Evolutionary conservation across 768 basidiomycete species (phyloP).

Genomic region (Boletus coccyginus): DNA sequence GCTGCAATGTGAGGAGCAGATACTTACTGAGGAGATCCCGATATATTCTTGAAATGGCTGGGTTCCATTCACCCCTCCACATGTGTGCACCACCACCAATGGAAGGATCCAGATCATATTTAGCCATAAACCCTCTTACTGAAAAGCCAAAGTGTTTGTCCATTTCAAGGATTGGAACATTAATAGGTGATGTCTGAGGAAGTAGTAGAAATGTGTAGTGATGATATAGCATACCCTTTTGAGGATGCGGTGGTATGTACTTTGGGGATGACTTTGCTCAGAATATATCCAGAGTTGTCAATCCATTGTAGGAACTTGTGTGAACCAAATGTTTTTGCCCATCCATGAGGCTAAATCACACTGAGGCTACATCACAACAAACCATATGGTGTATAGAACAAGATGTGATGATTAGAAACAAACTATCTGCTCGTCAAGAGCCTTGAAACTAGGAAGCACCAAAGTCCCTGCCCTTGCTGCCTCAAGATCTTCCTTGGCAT

Average conservation of each 20-base stretch:
- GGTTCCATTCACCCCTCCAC: conserved; percentile 80
- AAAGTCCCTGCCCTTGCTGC: too few relatives aligned
- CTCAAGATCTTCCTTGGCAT: too few relatives aligned
- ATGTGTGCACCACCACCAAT: conserved; percentile 75
- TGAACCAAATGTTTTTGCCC: too few relatives aligned
- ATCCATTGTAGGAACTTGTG: too few relatives aligned
- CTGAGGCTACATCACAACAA: too few relatives aligned
- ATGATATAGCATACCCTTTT: conserved; percentile 85
- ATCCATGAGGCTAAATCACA: too few relatives aligned
- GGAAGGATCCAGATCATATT: conserved; percentile 51
- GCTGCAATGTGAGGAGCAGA: background rate
- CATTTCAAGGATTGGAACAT: conserved; percentile 46
- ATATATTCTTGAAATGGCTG: conserved; percentile 64
- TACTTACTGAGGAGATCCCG: conserved; percentile 62
- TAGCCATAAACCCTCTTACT: conserved; percentile 57
- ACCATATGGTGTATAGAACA: too few relatives aligned
- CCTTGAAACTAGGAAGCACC: too few relatives aligned
- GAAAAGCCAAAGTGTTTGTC: conserved; percentile 59
- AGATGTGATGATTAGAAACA: too few relatives aligned
- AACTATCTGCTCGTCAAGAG: too few relatives aligned
- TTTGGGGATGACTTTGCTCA: too few relatives aligned
- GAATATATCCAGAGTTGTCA: too few relatives aligned
- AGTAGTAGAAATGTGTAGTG: conserved; percentile 81
- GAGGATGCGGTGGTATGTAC: conserved; percentile 91
- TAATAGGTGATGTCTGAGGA: conserved; percentile 53